Conservation (phyloP, 164 flowering plant genomes). For the Vitis rotundifolia region DNA sequence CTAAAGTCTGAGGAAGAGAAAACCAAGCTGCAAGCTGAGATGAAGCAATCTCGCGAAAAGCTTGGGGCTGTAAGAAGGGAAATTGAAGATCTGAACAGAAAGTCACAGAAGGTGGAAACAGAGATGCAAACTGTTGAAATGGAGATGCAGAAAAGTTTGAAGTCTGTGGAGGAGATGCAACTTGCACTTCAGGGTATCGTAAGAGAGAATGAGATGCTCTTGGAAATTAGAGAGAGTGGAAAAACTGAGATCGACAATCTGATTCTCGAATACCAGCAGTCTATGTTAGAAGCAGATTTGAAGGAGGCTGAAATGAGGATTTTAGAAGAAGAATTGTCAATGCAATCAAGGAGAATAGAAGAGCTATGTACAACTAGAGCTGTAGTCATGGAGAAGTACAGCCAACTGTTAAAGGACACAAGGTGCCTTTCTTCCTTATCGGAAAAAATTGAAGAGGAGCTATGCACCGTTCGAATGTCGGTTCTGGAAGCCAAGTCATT, state of each 20-base stretch:
- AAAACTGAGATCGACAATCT: conserved; percentile 40
- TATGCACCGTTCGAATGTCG: conserved; percentile 31
- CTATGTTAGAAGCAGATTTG: conserved; percentile 43
- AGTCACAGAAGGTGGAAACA: conserved; percentile 32
- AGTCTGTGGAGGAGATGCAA: conserved; percentile 39
- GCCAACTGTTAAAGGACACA: conserved; percentile 30
- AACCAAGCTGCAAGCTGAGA: conserved; percentile 55
- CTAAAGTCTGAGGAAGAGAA: conserved; percentile 84
- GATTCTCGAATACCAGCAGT: conserved; percentile 59
- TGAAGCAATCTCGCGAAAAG: conserved; percentile 54
- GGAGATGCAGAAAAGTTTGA: conserved; percentile 27
- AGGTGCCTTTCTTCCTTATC: conserved; percentile 27
- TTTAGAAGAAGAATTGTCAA: conserved; percentile 49
- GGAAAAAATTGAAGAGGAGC: conserved; percentile 46
- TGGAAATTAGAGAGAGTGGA: conserved; percentile 49
- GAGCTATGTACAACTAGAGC: conserved; percentile 31
- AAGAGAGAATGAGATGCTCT: conserved; percentile 50
- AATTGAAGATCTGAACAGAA: conserved; percentile 37
- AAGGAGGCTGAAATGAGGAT: conserved; percentile 52
- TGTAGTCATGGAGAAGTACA: conserved; percentile 28
- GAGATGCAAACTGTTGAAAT: conserved; percentile 20
- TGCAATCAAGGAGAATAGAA: conserved; percentile 28
- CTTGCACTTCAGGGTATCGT: conserved; percentile 33
- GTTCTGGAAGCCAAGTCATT: conserved; percentile 47
- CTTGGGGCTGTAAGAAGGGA: conserved; percentile 44